Evolutionary conservation across 148 eudicot species (phyloP), one percentile per base, ranked within the genome.

Genomic region (Persicaria maculosa): DNA sequence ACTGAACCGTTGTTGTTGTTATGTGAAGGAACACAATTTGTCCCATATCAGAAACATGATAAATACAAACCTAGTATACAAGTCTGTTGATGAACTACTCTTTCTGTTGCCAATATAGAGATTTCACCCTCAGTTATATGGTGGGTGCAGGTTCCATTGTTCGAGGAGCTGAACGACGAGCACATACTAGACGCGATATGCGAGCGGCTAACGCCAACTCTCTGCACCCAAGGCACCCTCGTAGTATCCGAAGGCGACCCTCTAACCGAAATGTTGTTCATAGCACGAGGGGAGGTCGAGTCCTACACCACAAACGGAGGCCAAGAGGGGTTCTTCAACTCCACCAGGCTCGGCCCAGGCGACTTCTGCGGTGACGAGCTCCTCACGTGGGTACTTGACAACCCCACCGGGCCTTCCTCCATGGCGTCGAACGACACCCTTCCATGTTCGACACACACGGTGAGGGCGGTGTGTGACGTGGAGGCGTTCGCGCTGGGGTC

Each of bases 281-380:
- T 85, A 70, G 84, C 85, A 53, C 83, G 89, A 17, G 93, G 93
- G 12, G 77, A 84, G 50, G 86, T 89, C n/a, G 85, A 84, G 55
- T 89, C 93, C 16, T 73, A 75, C 84, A 89, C 85, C 68, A 89
- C 89, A 0, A 82, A 79, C 52, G 88, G 86, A 9, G 85, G 86
- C 8, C 82, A 74, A 55, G 73, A 61, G 15, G 85, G 90, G 9
- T 81, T 87, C 75, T 89, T 81, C 83, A 84, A 85, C 59, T 79
- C 89, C 0, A 80, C 81, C 19, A 61, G 78, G 7, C 69, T 89
- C 8, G 86, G 85, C 9, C 82, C 89, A 0, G 93, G 93, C 8
- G 77, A 79, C 70, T 84, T 85, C 76, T 89, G 88, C 52, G 93
- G 90, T 0, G 40, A 31, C 40, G 40, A 31, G 40, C 2, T 31